Evolutionary conservation across 75 land plant genomes (phyloP), one percentile per base, ranked within the genome.

Genomic region (Cupressus sempervirens): DNA sequence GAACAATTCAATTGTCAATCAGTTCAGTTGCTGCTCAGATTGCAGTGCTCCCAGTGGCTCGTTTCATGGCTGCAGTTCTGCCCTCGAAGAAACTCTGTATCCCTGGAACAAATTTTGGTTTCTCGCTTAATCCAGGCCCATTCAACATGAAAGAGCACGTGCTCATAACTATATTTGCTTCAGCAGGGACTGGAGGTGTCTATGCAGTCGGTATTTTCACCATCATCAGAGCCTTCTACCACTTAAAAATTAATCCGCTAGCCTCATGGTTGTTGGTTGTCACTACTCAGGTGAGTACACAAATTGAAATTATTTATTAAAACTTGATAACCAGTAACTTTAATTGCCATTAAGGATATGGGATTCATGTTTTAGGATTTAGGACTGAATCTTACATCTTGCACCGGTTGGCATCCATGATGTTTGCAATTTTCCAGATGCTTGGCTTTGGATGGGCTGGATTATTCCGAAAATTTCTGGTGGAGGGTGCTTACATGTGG

Each of bases 391-490:
- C 52, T 48, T 48, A 48, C 52, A 48, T 48, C 52, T 48, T 48
- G 10, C 11, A 48, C 9, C 11, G 9, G 50, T 48, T 26, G 70
- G 26, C 16, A 68, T 68, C 6, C n/a, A 68, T 16, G 32, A 5
- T 75, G 77, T 36, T 35, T 58, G 23, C 23, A 20, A 58, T 58
- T 18, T 23, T 26, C 34, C 84, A 94, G 97, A 85, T 95, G 86
- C 87, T 93, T 40, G 97, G 97, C 56, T 95, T 90, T 89, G 95
- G 97, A 20, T 95, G 92, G 92, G 96, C 96, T 38, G 96, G 65
- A 4, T 52, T 95, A 14, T 94, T 89, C 80, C 81, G 90, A 14
- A 90, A 89, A 30, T 84, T 82, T 76, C 80, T 93, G 76, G 94
- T 93, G 53, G 90, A 94, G 58, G 89, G 92, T 41, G 87, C 96